phyloP scores from a whole-genome alignment of 106 monocot species.

The Dendrobium huoshanense region DNA sequence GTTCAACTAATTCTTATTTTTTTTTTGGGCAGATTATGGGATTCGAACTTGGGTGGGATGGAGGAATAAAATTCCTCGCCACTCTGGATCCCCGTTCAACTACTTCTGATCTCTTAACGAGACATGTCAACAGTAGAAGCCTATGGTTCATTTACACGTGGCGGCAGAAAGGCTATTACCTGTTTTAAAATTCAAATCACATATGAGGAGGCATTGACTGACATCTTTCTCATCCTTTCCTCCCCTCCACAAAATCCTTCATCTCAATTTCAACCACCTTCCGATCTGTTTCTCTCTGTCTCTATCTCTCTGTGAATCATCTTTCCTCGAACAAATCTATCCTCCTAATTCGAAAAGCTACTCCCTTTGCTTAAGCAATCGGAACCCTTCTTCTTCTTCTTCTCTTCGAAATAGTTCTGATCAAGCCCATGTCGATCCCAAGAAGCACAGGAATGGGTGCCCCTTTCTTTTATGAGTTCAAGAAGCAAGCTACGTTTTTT shows the following conservation, averaged over 20 bases:
- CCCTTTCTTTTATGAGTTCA: constrained; percentile 53
- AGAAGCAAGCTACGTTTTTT: constrained; percentile 61
- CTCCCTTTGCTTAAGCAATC: not conserved
- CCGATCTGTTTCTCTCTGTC: not conserved
- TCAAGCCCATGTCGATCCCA: constrained; percentile 9
- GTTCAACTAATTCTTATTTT: too few species aligned
- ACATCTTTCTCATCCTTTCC: not conserved
- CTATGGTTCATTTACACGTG: not conserved
- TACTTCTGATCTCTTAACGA: too few species aligned
- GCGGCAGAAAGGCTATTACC: too few species aligned
- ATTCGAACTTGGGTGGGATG: too few species aligned
- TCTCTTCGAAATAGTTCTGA: not conserved
- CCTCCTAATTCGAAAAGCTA: not conserved
- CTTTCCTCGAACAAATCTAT: not conserved
- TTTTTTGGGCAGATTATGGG: too few species aligned
- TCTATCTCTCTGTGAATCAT: too few species aligned
- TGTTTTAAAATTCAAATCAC: not conserved
- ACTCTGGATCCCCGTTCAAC: too few species aligned
- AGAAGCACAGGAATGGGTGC: constrained; percentile 23
- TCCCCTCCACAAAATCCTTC: not conserved
- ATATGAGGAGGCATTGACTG: not conserved
- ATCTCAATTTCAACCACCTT: not conserved
- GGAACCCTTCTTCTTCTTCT: not conserved
- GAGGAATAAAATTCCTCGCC: too few species aligned
- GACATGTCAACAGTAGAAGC: too few species aligned